Conservation (phyloP, 2,329 filamentous ascomycete species). For the Colletotrichum sublineola region DNA sequence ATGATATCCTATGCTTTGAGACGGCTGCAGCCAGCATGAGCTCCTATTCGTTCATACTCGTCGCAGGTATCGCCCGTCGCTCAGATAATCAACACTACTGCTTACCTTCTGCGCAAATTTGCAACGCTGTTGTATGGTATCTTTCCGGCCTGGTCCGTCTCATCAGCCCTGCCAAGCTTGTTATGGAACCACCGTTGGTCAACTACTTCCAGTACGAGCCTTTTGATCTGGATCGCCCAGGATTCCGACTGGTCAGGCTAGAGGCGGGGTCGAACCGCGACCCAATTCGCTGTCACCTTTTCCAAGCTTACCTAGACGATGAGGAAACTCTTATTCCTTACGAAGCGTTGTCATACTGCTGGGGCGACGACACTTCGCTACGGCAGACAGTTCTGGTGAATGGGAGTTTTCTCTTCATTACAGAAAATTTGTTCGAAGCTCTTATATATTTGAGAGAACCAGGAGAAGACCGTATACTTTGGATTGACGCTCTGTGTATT, state of each 20-base stretch:
- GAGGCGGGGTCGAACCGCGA: background rate
- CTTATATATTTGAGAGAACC: background rate
- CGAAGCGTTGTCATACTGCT: conserved; percentile 1
- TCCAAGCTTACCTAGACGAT: background rate
- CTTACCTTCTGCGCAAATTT: background rate
- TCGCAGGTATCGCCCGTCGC: background rate
- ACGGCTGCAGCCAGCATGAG: background rate
- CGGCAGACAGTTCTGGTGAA: background rate
- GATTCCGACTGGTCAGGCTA: background rate
- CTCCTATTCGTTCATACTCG: background rate
- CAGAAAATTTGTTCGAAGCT: background rate
- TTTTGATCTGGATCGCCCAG: background rate
- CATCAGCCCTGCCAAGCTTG: background rate
- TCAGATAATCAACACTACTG: background rate
- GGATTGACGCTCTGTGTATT: background rate
- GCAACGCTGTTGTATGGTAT: background rate
- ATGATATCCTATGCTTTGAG: background rate
- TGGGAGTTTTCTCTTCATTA: background rate
- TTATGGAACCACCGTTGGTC: background rate
- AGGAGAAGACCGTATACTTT: background rate
- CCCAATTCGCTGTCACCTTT: background rate
- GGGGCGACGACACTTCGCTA: background rate
- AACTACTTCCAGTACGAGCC: background rate
- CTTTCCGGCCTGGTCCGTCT: background rate
- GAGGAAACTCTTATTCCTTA: background rate